Percentiles rank a stretch among this genome's conserved stretches.
Evolutionary conservation across 768 basidiomycete genomes (phyloP).

Genomic region (Pulveroboletus sp.): DNA sequence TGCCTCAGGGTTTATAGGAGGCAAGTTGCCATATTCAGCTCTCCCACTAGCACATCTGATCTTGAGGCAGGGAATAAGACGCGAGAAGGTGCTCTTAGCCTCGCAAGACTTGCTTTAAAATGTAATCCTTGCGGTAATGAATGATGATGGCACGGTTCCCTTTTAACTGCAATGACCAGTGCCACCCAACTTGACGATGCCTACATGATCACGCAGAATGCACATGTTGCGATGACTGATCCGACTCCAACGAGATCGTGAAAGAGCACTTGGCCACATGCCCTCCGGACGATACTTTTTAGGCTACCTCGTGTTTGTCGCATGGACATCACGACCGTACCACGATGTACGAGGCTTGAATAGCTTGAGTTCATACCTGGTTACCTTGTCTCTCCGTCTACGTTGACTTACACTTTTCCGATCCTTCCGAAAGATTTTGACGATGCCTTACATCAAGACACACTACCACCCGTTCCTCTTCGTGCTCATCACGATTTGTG

Average conservation of each 20-base stretch:
- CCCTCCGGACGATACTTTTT: constrained; percentile 4
- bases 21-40: constrained; percentile 38
- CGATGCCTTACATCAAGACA: constrained; percentile 45
- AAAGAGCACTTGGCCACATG: constrained; percentile 4
- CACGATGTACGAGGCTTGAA: constrained; percentile 22
- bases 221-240: constrained; percentile 13
- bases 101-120: constrained; percentile 68
- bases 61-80: constrained; percentile 73
- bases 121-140: constrained; percentile 24
- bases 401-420: constrained; percentile 11
- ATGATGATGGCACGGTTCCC: constrained; percentile 15
- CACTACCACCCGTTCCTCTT: constrained; percentile 65
- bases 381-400: constrained; percentile 10
- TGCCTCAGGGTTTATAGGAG: constrained; percentile 96
- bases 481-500: constrained; percentile 61
- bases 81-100: constrained; percentile 78
- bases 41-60: constrained; percentile 6
- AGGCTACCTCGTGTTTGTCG: constrained; percentile 31
- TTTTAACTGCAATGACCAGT: constrained; percentile 9
- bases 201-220: constrained; percentile 10
- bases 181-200: constrained; percentile 11
- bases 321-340: constrained; percentile 28
- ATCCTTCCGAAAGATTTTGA: constrained; percentile 9
- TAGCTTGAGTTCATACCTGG: constrained; percentile 7
- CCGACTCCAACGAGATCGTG: constrained; percentile 11